Base-by-base conservation (phyloP, 441 rosid species). In the Heliophila coronopifolia region DNA sequence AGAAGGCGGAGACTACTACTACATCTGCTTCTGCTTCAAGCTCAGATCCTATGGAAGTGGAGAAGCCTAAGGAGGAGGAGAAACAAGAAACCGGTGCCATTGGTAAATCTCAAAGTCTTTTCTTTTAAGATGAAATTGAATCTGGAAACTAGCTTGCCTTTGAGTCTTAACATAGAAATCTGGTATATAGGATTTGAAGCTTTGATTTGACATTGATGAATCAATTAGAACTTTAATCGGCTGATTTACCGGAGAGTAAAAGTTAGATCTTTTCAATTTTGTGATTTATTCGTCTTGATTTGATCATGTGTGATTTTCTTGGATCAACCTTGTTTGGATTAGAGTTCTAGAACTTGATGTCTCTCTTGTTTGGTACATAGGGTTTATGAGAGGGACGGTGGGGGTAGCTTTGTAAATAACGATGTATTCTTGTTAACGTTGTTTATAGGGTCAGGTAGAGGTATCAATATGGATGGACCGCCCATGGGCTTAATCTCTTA, bases 11-110 rank as follows among this genome's bases (percentile, higher is more conserved):
- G n/a, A n/a, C n/a, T n/a, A n/a, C n/a, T n/a, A n/a, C n/a, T n/a
- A n/a, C n/a, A n/a, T n/a, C n/a, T n/a, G n/a, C n/a, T n/a, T n/a
- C n/a, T n/a, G n/a, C 47, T 13, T 55, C 68, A 20, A 63, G 52
- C 9, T 9, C 68, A 0, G 32, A 26, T 33, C 62, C 50, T 8
- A 44, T 38, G 34, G 50, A 70, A 45, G 58, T 27, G 16, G 68
- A 65, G 41, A 60, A 65, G 54, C 56, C 62, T 60, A 69, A 59
- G 44, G 73, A 53, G 26, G 72, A 64, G 16, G 31, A 58, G 65
- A 53, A 64, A 50, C 51, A 65, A 0, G 63, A 56, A 11, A 17
- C 52, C 17, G 67, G 75, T 40, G 26, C 48, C 12, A 59, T 22
- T 41, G 81, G 81, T 74, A 41, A 34, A 16, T 24, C 12, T 56